Evolutionary conservation across 257 asterid genomes (phyloP).

Genomic region (Przewalskia tangutica): DNA sequence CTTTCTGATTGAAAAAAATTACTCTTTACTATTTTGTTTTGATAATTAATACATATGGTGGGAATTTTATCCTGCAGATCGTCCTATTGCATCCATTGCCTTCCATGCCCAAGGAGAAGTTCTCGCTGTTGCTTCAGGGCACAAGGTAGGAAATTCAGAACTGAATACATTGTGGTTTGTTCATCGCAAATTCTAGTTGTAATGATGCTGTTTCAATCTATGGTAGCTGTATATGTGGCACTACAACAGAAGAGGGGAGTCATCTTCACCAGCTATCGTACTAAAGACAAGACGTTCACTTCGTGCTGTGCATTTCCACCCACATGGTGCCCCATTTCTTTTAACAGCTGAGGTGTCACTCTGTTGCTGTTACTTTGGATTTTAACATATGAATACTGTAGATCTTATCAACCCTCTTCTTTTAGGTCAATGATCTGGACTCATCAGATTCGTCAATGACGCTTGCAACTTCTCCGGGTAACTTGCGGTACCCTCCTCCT

Average conservation of each 20-base stretch:
- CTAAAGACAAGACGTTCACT: slow-evolving; percentile 92
- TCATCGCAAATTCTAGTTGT: slow-evolving; percentile 1
- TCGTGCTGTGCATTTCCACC: slow-evolving; percentile 98
- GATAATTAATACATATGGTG: slow-evolving; percentile 5
- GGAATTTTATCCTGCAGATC: slow-evolving; percentile 42
- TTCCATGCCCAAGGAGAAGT: slow-evolving; percentile 95
- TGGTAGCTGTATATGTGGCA: slow-evolving; percentile 92
- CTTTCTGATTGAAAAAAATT: not conserved
- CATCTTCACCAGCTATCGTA: slow-evolving; percentile 72
- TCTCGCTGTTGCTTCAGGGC: slow-evolving; percentile 98
- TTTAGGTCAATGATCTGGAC: slow-evolving; percentile 69
- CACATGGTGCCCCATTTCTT: slow-evolving; percentile 91
- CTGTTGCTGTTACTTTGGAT: slow-evolving; percentile 7
- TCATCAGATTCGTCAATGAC: slow-evolving; percentile 90
- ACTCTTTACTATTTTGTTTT: not conserved
- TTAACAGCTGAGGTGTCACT: slow-evolving; percentile 88
- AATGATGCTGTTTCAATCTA: slow-evolving; percentile 19
- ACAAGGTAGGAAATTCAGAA: slow-evolving; percentile 52
- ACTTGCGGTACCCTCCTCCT: slow-evolving; percentile 86
- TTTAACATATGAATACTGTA: not conserved
- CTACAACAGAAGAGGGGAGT: slow-evolving; percentile 71
- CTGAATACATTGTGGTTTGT: not conserved
- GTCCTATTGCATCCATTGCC: slow-evolving; percentile 97
- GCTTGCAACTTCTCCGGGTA: slow-evolving; percentile 79
- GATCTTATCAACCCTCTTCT: not conserved